Evolutionary conservation across 441 rosid genomes (phyloP).

Genomic region (Pelargonium australe): DNA sequence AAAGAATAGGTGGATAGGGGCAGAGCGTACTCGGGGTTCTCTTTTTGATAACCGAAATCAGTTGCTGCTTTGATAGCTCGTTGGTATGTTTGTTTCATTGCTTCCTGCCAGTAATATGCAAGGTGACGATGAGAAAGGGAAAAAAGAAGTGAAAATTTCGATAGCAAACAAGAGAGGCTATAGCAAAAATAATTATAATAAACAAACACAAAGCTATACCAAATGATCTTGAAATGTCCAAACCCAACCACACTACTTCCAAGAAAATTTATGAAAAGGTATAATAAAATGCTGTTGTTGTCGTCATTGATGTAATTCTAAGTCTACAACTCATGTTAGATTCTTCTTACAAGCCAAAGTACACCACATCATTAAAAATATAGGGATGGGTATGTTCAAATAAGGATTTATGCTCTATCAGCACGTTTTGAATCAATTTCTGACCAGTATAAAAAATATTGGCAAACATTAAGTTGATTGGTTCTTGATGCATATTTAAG

Average conservation of each 20-base stretch:
- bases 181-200: no score
- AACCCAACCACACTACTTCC: no score
- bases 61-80: conserved; percentile 85
- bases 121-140: conserved; percentile 13
- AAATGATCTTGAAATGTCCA: no score
- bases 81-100: conserved; percentile 89
- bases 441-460: not conserved
- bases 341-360: no score
- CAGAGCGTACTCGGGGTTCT: conserved; percentile 82
- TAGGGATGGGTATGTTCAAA: no score
- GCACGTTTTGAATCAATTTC: not conserved
- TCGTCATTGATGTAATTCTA: not conserved
- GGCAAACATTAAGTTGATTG: conserved; percentile 8
- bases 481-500: not conserved
- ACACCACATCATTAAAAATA: no score
- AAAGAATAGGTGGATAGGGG: conserved; percentile 5
- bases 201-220: no score
- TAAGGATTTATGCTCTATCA: no score
- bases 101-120: conserved; percentile 57
- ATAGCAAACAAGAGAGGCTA: no score
- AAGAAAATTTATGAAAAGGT: no score
- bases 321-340: no score
- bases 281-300: no score
- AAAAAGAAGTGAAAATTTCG: not conserved
- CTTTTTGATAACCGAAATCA: conserved; percentile 91